Evolutionary conservation across 2,329 filamentous ascomycete genomes (phyloP), one percentile per base, ranked within the genome.

Genomic region (Dactylella cylindrospora): DNA sequence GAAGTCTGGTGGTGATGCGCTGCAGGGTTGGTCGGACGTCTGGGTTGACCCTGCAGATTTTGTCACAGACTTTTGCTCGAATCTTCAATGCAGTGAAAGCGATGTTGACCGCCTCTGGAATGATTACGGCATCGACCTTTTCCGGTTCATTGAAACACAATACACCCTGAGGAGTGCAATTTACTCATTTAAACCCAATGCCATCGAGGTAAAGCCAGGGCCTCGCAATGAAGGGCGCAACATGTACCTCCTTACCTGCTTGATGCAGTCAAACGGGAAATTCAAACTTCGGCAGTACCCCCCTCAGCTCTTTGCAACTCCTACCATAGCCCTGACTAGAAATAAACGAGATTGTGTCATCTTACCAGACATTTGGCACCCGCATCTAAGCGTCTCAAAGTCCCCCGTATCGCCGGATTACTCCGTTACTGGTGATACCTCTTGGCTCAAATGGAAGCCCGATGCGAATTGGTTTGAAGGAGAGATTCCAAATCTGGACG

Each of bases 11-110:
- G n/a, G n/a, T n/a, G n/a, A n/a, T n/a, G n/a, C n/a, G n/a, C n/a
- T n/a, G n/a, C n/a, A n/a, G n/a, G n/a, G n/a, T n/a, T 62, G 55
- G 55, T 38, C 39, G 5, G 49, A 62, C 35, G 31, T 53, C 19
- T 53, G 35, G 35, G 10, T 62, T 5, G 39, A 47, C 8, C 55
- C 55, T 25, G 3, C 20, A 10, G 26, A 29, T 8, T 33, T 62
- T 39, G 29, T 62, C 5, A 3, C n/a, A 3, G 29, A 33, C 6
- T 22, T 62, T 22, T 32, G 4, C 7, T 10, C 8, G 2, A 43
- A 15, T 15, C 23, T 46, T 3, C 5, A 33, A 17, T 53, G 43
- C 19, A 31, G 9, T 20, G 33, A 28, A 3, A 43, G 25, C 1
- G 29, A 23, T 1, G 12, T 49, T 12, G 41, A 53, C 2, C 19